Evolutionary conservation across 768 basidiomycete species (phyloP), one percentile per base, ranked within the genome.

Genomic region (Agrocybe praecox): DNA sequence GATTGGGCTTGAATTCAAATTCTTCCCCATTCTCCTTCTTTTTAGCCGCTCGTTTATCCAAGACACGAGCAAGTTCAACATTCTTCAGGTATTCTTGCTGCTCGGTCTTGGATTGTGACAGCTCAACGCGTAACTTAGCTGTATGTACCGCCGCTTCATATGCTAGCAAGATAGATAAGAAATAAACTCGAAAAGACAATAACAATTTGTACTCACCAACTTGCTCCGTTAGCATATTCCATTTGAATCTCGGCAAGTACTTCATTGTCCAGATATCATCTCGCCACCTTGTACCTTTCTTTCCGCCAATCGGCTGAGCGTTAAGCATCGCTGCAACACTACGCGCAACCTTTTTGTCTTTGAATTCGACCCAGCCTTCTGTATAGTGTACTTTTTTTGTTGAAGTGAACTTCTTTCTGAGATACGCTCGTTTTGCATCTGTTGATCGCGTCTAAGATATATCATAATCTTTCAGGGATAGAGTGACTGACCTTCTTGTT

Each of bases 181-280:
- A 49, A 44, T 32, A 52, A 36, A n/a, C 34, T 17, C 10, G 42
- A 43, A 32, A 19, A 34, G 8, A 18, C 1, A 36, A 44, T 18
- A 46, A 19, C 52, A 42, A 29, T 43, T 18, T 36, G 45, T 36
- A 81, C 95, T 71, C 68, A 96, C 96, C 94, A 64, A 99, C 89
- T 81, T 98, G 96, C 73, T 98, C 97, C 6, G 94, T 96, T 56
- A 99, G 78, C 96, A 97, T 97, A 72, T 90, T 87, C 97, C 97
- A 99, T 66, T 96, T 97, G 80, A 98, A 99, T 66, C 87, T 90
- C 9, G 96, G 96, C 56, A 99, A 76, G 70, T 99, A 99, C 69
- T 96, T 96, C 94, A 98, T 96, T 55, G 97, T 98, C 97, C 97
- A 99, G 8, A 99, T 87, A 62, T 99, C 97, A 67, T 98, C 96